Base-by-base conservation (phyloP, 768 basidiomycete genomes). In the Kwoniella sp. region DNA sequence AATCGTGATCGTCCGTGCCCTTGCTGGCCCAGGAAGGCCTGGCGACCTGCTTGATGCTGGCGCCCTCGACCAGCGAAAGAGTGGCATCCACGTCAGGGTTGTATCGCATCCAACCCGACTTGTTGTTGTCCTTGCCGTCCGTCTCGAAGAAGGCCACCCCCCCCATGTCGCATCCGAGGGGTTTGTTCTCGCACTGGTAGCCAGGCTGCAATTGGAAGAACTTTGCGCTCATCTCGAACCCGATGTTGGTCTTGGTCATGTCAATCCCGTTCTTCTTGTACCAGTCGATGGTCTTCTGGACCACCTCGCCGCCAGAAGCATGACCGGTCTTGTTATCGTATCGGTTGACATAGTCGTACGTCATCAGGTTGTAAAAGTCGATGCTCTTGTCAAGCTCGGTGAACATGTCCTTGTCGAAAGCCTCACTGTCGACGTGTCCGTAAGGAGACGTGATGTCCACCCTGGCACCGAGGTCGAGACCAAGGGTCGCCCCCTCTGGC, bases 331-430 rank as follows among this genome's bases (percentile, higher is more conserved):
- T 40, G 12, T 31, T 49, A 38, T 56, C 52, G 14, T 57, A 46
- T 10, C 67, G 50, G 31, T 63, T 63, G 39, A 60, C 33, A 28
- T 43, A 43, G 41, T 38, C 37, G 19, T 38, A 69, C 1, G 56
- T 57, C 67, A 69, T 69, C 14, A 65, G 3, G 29, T 63, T 65
- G 53, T 53, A 65, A 39, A 56, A 61, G 27, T 69, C 67, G 11
- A 69, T 51, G 3, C 43, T 37, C 8, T 42, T 32, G 22, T 65
- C 59, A 5, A 69, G 45, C 28, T 46, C 50, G 2, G 32, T 32
- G 26, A 56, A 43, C 6, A 46, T 55, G 20, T 50, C 48, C 11
- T 53, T 34, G 11, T 27, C 38, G 26, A 56, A 46, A n/a, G 62
- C 64, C 19, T 59, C 60, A 4, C 47, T 32, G 47, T 61, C 59